phyloP scores from a whole-genome alignment of 345 rosid species.

The Hypericum androsaemum region DNA sequence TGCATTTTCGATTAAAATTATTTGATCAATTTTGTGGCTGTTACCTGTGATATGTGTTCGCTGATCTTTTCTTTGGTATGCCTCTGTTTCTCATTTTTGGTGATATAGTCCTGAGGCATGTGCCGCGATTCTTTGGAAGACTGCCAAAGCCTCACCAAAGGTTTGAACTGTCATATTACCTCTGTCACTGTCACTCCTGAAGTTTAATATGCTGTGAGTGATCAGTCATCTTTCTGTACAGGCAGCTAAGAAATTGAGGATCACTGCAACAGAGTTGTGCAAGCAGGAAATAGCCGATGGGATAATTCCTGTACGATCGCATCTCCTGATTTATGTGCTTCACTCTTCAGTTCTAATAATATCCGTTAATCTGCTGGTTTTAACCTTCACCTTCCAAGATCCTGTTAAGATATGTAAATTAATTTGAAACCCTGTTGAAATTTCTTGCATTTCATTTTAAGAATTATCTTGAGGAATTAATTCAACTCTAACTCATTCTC shows the following conservation, averaged over 20 bases:
- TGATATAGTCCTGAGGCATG: constrained; percentile 88
- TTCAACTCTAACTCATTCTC: no score
- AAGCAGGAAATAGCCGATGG: constrained; percentile 78
- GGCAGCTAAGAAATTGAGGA: constrained; percentile 92
- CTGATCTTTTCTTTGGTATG: constrained; percentile 1
- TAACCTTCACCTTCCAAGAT: no score
- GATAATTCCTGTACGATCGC: constrained; percentile 25
- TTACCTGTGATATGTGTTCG: constrained; percentile 1
- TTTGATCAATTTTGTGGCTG: not conserved
- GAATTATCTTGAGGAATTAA: no score
- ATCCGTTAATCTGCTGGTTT: no score
- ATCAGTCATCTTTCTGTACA: constrained; percentile 25
- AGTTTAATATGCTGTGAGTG: constrained; percentile 8
- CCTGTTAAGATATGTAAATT: no score
- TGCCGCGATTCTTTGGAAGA: constrained; percentile 94
- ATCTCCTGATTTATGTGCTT: not conserved
- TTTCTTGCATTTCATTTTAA: no score
- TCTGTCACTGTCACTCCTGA: constrained; percentile 8
- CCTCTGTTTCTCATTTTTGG: constrained; percentile 11
- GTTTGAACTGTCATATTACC: constrained; percentile 24
- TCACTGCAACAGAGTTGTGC: constrained; percentile 65
- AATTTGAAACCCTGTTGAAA: no score
- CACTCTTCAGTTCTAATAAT: no score
- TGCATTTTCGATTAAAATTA: no score
- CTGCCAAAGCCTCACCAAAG: constrained; percentile 86